Evolutionary conservation across 148 eudicot genomes (phyloP).

Genomic region (Nepenthes mirabilis): DNA sequence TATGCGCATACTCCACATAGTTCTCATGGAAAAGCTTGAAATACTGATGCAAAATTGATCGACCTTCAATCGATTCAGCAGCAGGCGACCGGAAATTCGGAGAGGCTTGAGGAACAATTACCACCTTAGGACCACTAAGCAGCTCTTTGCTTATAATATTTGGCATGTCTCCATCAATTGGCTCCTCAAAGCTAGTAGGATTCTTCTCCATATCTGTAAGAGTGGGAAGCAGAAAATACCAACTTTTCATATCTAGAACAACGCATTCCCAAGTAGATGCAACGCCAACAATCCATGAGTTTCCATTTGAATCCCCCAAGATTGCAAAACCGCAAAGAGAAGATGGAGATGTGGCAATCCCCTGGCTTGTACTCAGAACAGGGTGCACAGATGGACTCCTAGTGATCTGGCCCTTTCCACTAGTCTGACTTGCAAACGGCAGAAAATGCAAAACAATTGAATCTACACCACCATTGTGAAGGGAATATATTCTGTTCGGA

Average conservation of each 20-base stretch:
- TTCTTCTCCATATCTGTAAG: slow-evolving; percentile 30
- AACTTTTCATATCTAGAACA: slow-evolving; percentile 75
- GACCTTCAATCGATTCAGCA: slow-evolving; percentile 94
- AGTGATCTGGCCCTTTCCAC: slow-evolving; percentile 48
- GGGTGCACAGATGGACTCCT: slow-evolving; percentile 72
- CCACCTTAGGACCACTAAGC: slow-evolving; percentile 71
- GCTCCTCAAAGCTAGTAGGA: slow-evolving; percentile 20
- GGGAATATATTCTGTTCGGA: slow-evolving; percentile 64
- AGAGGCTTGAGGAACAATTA: slow-evolving; percentile 59
- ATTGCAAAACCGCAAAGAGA: slow-evolving; percentile 66
- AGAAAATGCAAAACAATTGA: slow-evolving; percentile 88
- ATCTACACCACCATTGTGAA: slow-evolving; percentile 86
- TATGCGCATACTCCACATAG: slow-evolving; percentile 77
- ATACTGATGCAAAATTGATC: slow-evolving; percentile 79
- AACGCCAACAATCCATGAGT: slow-evolving; percentile 86
- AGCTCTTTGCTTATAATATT: slow-evolving; percentile 82
- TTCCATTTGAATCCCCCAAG: slow-evolving; percentile 75
- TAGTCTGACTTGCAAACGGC: slow-evolving; percentile 70
- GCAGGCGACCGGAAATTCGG: slow-evolving; percentile 40
- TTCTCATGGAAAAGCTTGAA: slow-evolving; percentile 91
- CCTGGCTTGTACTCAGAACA: slow-evolving; percentile 51
- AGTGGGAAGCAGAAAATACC: slow-evolving; percentile 49
- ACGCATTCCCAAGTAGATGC: slow-evolving; percentile 54
- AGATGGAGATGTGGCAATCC: slow-evolving; percentile 24
- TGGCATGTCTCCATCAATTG: slow-evolving; percentile 23